Evolutionary conservation across 257 asterid species (phyloP).

Genomic region (Avicennia marina): DNA sequence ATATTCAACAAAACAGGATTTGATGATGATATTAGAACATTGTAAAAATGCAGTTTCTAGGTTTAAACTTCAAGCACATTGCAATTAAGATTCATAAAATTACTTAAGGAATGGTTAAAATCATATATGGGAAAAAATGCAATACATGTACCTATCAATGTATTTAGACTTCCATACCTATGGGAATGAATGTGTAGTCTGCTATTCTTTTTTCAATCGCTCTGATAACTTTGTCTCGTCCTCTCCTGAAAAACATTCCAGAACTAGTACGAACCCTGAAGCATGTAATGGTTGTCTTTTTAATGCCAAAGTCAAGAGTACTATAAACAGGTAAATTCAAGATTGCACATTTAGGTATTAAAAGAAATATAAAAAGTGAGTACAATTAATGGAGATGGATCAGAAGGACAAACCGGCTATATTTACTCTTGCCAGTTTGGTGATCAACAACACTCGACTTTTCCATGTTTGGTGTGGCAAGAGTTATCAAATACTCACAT

Average conservation of each 20-base stretch:
- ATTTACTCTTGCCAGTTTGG: conserved; percentile 78
- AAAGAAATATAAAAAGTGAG: background rate
- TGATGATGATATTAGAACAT: background rate
- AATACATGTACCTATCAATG: too few species aligned
- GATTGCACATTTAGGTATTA: background rate
- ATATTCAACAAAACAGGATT: background rate
- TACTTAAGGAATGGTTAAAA: too few species aligned
- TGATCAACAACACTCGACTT: conserved; percentile 83
- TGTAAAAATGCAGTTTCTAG: background rate
- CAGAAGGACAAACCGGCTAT: conserved; percentile 66
- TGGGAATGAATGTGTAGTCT: conserved; percentile 78
- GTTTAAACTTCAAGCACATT: too few species aligned
- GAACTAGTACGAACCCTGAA: conserved; percentile 89
- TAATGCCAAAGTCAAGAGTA: background rate
- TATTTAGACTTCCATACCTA: conserved; percentile 37
- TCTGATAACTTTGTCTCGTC: conserved; percentile 59
- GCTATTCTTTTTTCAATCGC: conserved; percentile 80
- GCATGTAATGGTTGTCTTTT: conserved; percentile 12
- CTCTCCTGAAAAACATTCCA: conserved; percentile 76
- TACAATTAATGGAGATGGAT: conserved; percentile 1
- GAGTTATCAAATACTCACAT: conserved; percentile 74
- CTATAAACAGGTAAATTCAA: background rate
- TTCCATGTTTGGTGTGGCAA: conserved; percentile 73
- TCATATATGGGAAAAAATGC: too few species aligned
- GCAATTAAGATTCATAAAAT: too few species aligned